phyloP scores from a whole-genome alignment of 2,329 filamentous ascomycete genomes.

The Apiospora pterosperma region DNA sequence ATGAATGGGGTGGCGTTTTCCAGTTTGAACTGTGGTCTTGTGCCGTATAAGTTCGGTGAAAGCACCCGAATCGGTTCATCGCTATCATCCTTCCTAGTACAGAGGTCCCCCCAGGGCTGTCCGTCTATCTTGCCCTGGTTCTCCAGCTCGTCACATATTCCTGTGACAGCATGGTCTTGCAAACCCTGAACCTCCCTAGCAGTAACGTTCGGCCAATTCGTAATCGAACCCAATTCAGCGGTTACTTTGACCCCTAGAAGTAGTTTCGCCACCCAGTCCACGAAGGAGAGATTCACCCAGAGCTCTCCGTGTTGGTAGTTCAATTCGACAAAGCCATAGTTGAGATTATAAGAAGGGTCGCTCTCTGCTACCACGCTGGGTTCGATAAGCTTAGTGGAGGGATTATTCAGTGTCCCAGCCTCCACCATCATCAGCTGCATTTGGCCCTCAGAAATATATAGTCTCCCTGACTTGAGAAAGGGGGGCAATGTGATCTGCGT shows the following conservation, averaged over 20 bases:
- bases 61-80: conserved; percentile 38
- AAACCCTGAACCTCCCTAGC: background rate
- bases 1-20: background rate
- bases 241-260: background rate
- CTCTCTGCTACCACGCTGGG: background rate
- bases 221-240: background rate
- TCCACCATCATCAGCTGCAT: background rate
- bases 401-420: background rate
- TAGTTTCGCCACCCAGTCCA: conserved; percentile 39
- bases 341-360: background rate
- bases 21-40: background rate
- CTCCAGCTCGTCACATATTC: conserved; percentile 38
- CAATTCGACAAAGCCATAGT: conserved; percentile 39
- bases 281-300: conserved; percentile 48
- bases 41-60: conserved; percentile 37
- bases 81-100: conserved; percentile 19
- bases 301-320: conserved; percentile 33
- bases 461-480: background rate
- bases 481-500: background rate
- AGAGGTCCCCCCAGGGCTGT: conserved; percentile 41
- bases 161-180: conserved; percentile 31
- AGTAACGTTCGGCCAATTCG: background rate
- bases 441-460: background rate
- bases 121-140: conserved; percentile 34
- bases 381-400: background rate